These are phyloP conservation scores for Saccharomycopsis fibuligera DNA, from an alignment of 805 yeast genomes.

Conservation along the genomic window DNA sequence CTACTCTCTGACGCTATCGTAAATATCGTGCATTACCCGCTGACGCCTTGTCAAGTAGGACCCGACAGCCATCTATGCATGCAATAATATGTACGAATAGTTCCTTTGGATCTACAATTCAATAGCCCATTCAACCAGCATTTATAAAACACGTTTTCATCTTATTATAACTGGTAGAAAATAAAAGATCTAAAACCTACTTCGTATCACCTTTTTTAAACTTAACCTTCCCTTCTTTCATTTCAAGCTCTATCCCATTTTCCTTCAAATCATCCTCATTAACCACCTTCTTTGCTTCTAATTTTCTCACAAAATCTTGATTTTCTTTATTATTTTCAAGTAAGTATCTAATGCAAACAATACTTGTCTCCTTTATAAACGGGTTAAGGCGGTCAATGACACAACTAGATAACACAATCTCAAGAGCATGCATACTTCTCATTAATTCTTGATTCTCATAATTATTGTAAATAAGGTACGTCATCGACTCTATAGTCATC, in stretches of 20 bases:
- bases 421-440: slow-evolving; percentile 62
- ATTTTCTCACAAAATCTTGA: slow-evolving; percentile 65
- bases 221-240: slow-evolving; percentile 63
- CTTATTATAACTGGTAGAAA: not conserved
- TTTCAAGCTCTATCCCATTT: slow-evolving; percentile 72
- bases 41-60: too few species aligned
- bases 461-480: slow-evolving; percentile 48
- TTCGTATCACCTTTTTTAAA: slow-evolving; percentile 33
- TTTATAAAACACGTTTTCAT: too few species aligned
- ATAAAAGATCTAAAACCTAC: too few species aligned
- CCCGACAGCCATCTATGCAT: too few species aligned
- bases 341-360: slow-evolving; percentile 68
- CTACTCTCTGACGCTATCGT: too few species aligned
- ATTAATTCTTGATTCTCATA: slow-evolving; percentile 58
- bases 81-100: too few species aligned
- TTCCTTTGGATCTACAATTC: too few species aligned
- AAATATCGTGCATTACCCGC: too few species aligned
- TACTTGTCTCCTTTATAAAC: slow-evolving; percentile 75
- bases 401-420: slow-evolving; percentile 70
- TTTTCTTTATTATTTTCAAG: slow-evolving; percentile 59
- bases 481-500: slow-evolving; percentile 57
- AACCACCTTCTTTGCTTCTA: slow-evolving; percentile 69
- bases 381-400: slow-evolving; percentile 87
- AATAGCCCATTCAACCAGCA: too few species aligned
- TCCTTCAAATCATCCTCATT: slow-evolving; percentile 54